Conservation (phyloP, 31 red algal genomes). For the Asparagopsis taxiformis region DNA sequence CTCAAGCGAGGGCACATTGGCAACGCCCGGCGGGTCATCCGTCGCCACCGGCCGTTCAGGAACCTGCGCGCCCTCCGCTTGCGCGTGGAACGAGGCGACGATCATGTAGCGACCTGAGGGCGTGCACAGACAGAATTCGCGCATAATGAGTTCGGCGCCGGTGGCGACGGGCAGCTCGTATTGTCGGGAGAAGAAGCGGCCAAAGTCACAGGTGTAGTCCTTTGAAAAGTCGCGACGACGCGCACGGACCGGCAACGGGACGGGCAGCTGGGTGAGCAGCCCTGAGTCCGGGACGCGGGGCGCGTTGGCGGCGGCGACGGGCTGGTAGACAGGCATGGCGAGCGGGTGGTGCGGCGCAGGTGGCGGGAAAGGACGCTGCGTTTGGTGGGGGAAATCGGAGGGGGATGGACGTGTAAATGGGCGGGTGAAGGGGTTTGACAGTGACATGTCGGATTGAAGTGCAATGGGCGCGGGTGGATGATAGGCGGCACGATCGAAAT, state of each 20-base stretch:
- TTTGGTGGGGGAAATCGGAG: neutral
- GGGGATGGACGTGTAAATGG: neutral
- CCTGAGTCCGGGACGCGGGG: neutral
- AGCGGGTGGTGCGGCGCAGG: neutral
- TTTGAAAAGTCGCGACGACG: too few relatives aligned
- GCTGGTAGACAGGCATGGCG: too few relatives aligned
- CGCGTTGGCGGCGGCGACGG: too few relatives aligned
- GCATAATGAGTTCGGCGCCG: constrained; percentile 28
- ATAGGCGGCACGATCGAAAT: constrained; percentile 14
- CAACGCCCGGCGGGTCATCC: constrained; percentile 8
- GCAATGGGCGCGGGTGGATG: constrained; percentile 8
- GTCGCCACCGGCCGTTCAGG: too few relatives aligned
- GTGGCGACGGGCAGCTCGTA: constrained; percentile 9
- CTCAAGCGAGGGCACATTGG: constrained; percentile 21
- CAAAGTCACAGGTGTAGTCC: constrained; percentile 22
- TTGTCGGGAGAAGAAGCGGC: constrained; percentile 33
- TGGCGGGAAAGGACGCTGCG: neutral
- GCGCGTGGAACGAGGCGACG: too few relatives aligned
- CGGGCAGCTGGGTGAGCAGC: neutral
- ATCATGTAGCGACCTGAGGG: too few relatives aligned
- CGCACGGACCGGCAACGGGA: too few relatives aligned
- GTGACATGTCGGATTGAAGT: neutral
- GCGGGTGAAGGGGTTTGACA: neutral
- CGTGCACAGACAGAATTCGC: constrained; percentile 70
- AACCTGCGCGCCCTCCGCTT: too few relatives aligned